Evolutionary conservation across 495 filamentous ascomycete genomes (phyloP).

Genomic region (Lophium mytilinum): DNA sequence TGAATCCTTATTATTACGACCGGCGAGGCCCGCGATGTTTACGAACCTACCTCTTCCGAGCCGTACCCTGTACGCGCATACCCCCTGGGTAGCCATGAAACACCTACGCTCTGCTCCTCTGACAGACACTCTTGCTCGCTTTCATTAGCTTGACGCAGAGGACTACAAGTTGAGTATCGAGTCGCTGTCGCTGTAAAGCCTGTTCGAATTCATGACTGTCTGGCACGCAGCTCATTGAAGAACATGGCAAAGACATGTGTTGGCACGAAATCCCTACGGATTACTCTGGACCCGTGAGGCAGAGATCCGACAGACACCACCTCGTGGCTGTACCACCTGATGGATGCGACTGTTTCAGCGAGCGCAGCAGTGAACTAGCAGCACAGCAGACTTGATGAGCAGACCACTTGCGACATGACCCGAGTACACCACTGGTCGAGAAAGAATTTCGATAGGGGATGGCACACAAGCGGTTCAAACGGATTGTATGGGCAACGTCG

Average conservation of each 20-base stretch:
- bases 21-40: constrained; percentile 24
- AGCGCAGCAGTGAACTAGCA: constrained; percentile 52
- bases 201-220: constrained; percentile 19
- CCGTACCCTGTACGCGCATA: constrained; percentile 18
- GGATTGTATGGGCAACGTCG: no score
- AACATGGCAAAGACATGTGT: constrained; percentile 7
- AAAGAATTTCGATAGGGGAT: no score
- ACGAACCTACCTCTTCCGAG: constrained; percentile 4
- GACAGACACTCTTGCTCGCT: background rate
- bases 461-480: no score
- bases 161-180: background rate
- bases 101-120: constrained; percentile 5
- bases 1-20: constrained; percentile 46
- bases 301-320: background rate
- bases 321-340: no score
- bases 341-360: constrained; percentile 39
- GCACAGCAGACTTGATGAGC: constrained; percentile 22
- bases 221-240: constrained; percentile 28
- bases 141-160: constrained; percentile 1
- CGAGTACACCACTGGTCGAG: no score
- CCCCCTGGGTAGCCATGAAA: background rate
- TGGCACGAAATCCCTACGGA: constrained; percentile 3
- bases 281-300: background rate
- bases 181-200: constrained; percentile 31
- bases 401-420: no score